Percentiles rank a stretch among this genome's conserved stretches.
These are phyloP conservation scores for Sequoia sempervirens DNA, from an alignment of 75 land plant species.

Conservation along the genomic window DNA sequence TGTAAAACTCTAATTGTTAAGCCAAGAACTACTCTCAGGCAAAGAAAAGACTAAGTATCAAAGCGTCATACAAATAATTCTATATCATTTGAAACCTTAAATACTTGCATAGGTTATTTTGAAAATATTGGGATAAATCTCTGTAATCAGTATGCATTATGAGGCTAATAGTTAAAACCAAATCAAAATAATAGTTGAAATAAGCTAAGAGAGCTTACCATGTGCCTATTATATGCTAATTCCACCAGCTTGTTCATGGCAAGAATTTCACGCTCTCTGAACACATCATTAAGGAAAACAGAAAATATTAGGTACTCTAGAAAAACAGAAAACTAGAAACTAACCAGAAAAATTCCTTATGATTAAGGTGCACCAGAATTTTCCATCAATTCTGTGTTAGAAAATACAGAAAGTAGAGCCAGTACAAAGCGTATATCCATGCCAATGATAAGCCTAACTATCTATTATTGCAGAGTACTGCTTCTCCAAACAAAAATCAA, in stretches of 20 bases:
- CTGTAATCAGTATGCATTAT: not conserved
- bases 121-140: not conserved
- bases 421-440: not conserved
- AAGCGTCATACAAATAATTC: not conserved
- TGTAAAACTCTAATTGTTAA: not conserved
- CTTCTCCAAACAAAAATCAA: not conserved
- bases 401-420: not conserved
- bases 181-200: constrained; percentile 1
- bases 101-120: not conserved
- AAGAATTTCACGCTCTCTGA: constrained; percentile 64
- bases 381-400: not conserved
- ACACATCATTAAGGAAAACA: constrained; percentile 2
- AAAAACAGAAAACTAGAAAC: not conserved
- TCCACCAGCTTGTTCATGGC: constrained; percentile 68
- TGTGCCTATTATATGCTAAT: constrained; percentile 63
- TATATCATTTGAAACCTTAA: not conserved
- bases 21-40: not conserved
- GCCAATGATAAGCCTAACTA: not conserved
- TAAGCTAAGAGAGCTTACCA: constrained; percentile 35
- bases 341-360: not conserved
- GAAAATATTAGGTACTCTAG: not conserved
- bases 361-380: not conserved
- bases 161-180: not conserved
- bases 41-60: not conserved
- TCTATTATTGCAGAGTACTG: not conserved